Evolutionary conservation across 345 rosid genomes (phyloP), one percentile per base, ranked within the genome.

Genomic region (Carallia brachiata): DNA sequence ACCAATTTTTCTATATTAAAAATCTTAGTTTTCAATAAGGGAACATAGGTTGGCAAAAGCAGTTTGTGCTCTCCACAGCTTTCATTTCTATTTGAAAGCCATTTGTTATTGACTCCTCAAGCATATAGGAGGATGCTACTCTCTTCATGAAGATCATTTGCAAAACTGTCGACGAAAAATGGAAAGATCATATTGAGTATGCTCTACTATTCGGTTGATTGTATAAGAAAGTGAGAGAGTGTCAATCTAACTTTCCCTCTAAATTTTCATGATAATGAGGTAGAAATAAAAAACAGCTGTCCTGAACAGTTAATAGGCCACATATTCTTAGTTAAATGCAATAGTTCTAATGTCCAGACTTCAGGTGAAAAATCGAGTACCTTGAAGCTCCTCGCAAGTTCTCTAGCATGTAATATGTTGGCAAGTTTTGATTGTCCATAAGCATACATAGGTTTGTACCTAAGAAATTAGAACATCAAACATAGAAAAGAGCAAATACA

Each of bases 381-480:
- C 83, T 80, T 78, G 13, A 78, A 57, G 15, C 57, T 68, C 68
- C 71, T 78, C 36, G 82, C 68, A 28, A 83, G 83, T 40, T 80
- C 84, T 1, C 68, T 73, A 52, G 81, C 81, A 60, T 80, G 84
- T 58, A 80, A 36, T 55, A 83, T 57, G 53, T 76, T 80, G 0
- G 87, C 82, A 1, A 83, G 81, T 67, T 83, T 83, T 31, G 87
- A 83, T 65, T 70, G 75, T 18, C 73, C 75, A 69, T 83, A 83
- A 39, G 82, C 78, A 63, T 61, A 36, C 44, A 70, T 19, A 19
- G 64, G 37, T 39, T 12, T 59, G 61, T 75, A 70, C 52, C 80
- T 77, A 68, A 1, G 27, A 28, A 53, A 56, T 30, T 59, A 55
- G 8, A n/a, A 53, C 16, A 6, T 8, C 55, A 52, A 31, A 8